Evolutionary conservation across 192 early-diverging fungal species (phyloP).

Genomic region (Cladochytrium replicatum): DNA sequence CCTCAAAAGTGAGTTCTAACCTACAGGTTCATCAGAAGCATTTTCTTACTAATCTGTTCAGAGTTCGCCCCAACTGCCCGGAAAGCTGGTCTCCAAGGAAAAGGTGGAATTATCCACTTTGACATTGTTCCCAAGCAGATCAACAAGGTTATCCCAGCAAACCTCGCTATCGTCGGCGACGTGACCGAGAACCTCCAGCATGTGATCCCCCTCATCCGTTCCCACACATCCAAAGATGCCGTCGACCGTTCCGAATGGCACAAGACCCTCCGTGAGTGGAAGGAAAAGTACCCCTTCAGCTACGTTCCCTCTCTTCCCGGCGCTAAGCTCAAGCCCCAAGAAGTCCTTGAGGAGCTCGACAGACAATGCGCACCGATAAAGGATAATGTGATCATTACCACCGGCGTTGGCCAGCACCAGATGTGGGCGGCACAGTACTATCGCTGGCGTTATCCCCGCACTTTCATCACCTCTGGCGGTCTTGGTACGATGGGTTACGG

Average conservation of each 20-base stretch:
- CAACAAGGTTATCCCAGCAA: slow-evolving; percentile 94
- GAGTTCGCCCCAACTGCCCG: slow-evolving; percentile 90
- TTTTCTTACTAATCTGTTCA: slow-evolving; percentile 1
- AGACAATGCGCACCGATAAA: slow-evolving; percentile 71
- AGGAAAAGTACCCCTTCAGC: slow-evolving; percentile 82
- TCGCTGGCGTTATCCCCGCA: slow-evolving; percentile 83
- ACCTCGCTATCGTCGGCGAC: slow-evolving; percentile 89
- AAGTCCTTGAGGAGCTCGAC: slow-evolving; percentile 86
- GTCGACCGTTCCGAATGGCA: slow-evolving; percentile 73
- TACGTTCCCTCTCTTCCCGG: slow-evolving; percentile 56
- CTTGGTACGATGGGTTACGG: slow-evolving; percentile 99
- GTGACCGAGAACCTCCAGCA: slow-evolving; percentile 76
- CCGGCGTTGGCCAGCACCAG: slow-evolving; percentile 98
- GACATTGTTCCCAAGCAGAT: slow-evolving; percentile 99
- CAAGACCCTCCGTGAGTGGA: slow-evolving; percentile 73
- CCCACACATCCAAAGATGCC: slow-evolving; percentile 15
- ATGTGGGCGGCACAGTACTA: slow-evolving; percentile 99
- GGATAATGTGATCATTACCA: slow-evolving; percentile 88
- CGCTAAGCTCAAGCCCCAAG: slow-evolving; percentile 79
- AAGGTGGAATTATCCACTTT: slow-evolving; percentile 97
- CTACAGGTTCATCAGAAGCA: too few species aligned
- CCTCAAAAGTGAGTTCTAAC: slow-evolving; percentile 37
- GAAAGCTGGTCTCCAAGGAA: slow-evolving; percentile 72
- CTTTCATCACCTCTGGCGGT: slow-evolving; percentile 90
- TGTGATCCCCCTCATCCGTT: slow-evolving; percentile 68